Conservation (phyloP, 768 basidiomycete species). For the Boletus huronensis region DNA sequence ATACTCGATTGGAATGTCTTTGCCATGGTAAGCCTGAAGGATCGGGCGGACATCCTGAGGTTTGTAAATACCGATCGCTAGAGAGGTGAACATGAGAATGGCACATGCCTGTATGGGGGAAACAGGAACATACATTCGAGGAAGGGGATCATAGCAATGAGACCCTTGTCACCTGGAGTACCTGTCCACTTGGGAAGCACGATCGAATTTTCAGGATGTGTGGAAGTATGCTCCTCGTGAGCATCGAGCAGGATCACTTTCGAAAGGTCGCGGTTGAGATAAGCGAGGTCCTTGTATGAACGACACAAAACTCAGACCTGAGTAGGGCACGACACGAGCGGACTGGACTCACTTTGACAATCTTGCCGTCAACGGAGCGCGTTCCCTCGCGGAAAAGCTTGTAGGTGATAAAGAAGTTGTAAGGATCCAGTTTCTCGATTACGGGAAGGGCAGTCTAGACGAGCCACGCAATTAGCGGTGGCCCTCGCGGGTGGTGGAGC, state of each 20-base stretch:
- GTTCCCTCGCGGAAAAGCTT: conserved; percentile 93
- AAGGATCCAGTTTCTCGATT: conserved; percentile 91
- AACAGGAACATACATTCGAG: conserved; percentile 67
- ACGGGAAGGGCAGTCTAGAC: conserved; percentile 80
- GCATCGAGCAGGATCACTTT: conserved; percentile 90
- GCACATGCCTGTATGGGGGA: neutral
- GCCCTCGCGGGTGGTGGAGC: neutral
- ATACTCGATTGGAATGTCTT: conserved; percentile 86
- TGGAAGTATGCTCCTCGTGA: conserved; percentile 65
- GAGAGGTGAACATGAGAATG: neutral
- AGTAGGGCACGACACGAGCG: neutral
- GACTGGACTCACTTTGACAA: conserved; percentile 67
- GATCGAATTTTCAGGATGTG: conserved; percentile 88
- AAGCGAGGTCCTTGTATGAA: conserved; percentile 71
- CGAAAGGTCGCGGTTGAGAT: conserved; percentile 89
- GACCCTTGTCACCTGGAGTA: conserved; percentile 65
- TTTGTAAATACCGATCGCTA: conserved; percentile 91
- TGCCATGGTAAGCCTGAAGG: conserved; percentile 77
- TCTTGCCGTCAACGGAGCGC: conserved; percentile 71
- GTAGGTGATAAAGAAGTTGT: conserved; percentile 84
- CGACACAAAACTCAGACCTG: neutral
- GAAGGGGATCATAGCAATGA: conserved; percentile 95
- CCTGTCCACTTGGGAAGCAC: conserved; percentile 86
- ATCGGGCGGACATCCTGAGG: conserved; percentile 86
- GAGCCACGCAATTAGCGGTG: neutral